These are phyloP conservation scores for Aspergillus haitiensis DNA, from an alignment of 495 filamentous ascomycete genomes.

Conservation along the genomic window DNA sequence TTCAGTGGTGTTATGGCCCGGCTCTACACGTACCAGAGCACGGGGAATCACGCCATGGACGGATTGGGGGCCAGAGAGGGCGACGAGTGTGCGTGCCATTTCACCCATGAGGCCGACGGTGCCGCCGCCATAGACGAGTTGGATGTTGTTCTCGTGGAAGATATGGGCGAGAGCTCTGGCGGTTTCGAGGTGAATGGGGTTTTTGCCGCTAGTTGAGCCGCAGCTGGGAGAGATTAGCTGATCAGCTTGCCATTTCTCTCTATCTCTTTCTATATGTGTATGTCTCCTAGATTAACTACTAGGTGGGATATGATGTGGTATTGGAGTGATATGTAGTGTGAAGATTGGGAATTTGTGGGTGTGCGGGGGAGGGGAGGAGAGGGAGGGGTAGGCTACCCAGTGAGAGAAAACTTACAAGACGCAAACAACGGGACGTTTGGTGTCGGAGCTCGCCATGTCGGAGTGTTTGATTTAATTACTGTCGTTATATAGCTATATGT, in stretches of 20 bases:
- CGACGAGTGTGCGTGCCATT: slow-evolving; percentile 80
- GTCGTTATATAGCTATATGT: neutral
- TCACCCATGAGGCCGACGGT: slow-evolving; percentile 96
- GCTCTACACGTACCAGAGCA: slow-evolving; percentile 80
- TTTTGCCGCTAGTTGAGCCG: slow-evolving; percentile 70
- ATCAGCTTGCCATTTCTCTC: slow-evolving; percentile 13
- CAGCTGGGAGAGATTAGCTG: slow-evolving; percentile 52
- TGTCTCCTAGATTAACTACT: neutral
- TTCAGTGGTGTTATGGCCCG: slow-evolving; percentile 48
- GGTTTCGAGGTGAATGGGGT: slow-evolving; percentile 67
- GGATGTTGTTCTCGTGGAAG: slow-evolving; percentile 72
- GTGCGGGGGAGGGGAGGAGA: slow-evolving; percentile 3
- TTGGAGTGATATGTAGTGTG: neutral
- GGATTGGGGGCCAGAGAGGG: slow-evolving; percentile 72
- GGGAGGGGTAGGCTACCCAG: slow-evolving; percentile 17
- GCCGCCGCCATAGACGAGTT: slow-evolving; percentile 91
- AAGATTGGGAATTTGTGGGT: neutral
- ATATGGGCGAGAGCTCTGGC: slow-evolving; percentile 73
- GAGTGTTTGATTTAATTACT: neutral
- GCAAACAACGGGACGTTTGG: slow-evolving; percentile 63
- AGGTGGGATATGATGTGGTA: neutral
- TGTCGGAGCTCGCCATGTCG: slow-evolving; percentile 37
- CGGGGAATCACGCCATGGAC: slow-evolving; percentile 93
- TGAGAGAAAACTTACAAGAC: slow-evolving; percentile 64
- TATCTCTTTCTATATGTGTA: neutral